Conservation (phyloP, 1,139 yeast genomes). For the Protomyces pachydermus region DNA sequence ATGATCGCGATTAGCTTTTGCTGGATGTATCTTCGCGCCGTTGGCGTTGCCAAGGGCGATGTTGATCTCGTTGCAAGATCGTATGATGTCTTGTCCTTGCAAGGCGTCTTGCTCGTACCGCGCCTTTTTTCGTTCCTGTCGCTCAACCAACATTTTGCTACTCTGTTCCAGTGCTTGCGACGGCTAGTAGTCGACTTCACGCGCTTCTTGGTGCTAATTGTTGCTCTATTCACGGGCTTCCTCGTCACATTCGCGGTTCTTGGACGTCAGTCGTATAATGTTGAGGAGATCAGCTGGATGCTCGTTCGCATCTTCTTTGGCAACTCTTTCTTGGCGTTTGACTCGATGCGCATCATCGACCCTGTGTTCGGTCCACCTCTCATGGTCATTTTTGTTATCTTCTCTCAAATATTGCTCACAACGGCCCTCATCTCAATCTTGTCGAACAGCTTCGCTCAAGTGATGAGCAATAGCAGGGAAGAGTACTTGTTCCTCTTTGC, state of each 20-base stretch:
- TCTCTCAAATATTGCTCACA: conserved; percentile 37
- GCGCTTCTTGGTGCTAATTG: conserved; percentile 38
- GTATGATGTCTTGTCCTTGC: conserved; percentile 38
- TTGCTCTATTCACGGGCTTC: conserved; percentile 39
- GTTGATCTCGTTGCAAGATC: conserved; percentile 32
- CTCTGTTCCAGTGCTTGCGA: conserved; percentile 39
- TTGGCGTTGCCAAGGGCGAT: conserved; percentile 31
- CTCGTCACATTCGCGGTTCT: conserved; percentile 39
- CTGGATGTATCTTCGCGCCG: conserved; percentile 35
- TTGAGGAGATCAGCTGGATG: conserved; percentile 39
- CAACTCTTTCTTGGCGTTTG: conserved; percentile 38
- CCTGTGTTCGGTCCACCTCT: conserved; percentile 38
- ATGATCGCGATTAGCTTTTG: conserved; percentile 36
- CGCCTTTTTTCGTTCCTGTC: conserved; percentile 38
- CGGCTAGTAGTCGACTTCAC: conserved; percentile 38
- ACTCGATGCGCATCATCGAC: conserved; percentile 37
- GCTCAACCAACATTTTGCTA: conserved; percentile 40
- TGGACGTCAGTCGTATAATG: conserved; percentile 36
- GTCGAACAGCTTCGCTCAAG: conserved; percentile 37
- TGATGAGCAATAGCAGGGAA: conserved; percentile 38
- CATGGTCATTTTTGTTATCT: conserved; percentile 35
- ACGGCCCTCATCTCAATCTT: conserved; percentile 40
- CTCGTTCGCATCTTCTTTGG: conserved; percentile 40
- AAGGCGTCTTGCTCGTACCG: conserved; percentile 39
- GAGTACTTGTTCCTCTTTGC: conserved; percentile 20